Evolutionary conservation across 176 grass and related monocot species (phyloP).

Genomic region (Avena sativa): DNA sequence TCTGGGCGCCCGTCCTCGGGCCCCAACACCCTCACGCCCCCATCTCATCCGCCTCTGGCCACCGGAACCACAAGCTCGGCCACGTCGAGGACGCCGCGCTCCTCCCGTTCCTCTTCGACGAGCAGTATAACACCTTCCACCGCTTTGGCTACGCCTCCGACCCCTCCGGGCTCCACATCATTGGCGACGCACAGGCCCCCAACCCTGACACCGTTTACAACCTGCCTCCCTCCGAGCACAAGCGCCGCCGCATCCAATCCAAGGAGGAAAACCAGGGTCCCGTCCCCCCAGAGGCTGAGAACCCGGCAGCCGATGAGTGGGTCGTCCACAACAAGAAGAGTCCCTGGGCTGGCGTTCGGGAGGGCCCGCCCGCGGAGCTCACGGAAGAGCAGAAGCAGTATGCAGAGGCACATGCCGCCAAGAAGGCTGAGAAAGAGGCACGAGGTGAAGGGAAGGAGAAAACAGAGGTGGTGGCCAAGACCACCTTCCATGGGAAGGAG

Average conservation of each 20-base stretch:
- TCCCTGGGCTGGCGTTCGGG: slow-evolving; percentile 93
- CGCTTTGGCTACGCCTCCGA: slow-evolving; percentile 88
- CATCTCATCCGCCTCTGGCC: slow-evolving; percentile 67
- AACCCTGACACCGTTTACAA: slow-evolving; percentile 84
- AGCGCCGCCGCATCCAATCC: slow-evolving; percentile 80
- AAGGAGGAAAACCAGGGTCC: slow-evolving; percentile 55
- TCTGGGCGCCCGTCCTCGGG: slow-evolving; percentile 85
- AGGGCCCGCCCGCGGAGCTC: slow-evolving; percentile 66
- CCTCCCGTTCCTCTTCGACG: slow-evolving; percentile 95
- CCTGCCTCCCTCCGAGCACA: slow-evolving; percentile 86
- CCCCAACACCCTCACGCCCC: slow-evolving; percentile 80
- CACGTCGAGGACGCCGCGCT: slow-evolving; percentile 89
- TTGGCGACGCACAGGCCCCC: slow-evolving; percentile 67
- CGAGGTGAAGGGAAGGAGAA: slow-evolving; percentile 71
- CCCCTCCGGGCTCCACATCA: slow-evolving; percentile 78
- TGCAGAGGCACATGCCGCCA: slow-evolving; percentile 79
- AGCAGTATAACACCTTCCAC: slow-evolving; percentile 99
- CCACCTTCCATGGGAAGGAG: slow-evolving; percentile 94
- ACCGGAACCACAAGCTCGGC: slow-evolving; percentile 97
- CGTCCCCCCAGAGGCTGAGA: slow-evolving; percentile 43
- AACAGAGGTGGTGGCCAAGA: slow-evolving; percentile 73
- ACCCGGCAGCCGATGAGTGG: slow-evolving; percentile 89
- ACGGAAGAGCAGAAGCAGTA: slow-evolving; percentile 97
- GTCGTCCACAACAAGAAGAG: slow-evolving; percentile 83
- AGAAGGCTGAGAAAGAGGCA: slow-evolving; percentile 99